Conservation (phyloP, 176 grass and related monocot species). For the Ananas comosus region DNA sequence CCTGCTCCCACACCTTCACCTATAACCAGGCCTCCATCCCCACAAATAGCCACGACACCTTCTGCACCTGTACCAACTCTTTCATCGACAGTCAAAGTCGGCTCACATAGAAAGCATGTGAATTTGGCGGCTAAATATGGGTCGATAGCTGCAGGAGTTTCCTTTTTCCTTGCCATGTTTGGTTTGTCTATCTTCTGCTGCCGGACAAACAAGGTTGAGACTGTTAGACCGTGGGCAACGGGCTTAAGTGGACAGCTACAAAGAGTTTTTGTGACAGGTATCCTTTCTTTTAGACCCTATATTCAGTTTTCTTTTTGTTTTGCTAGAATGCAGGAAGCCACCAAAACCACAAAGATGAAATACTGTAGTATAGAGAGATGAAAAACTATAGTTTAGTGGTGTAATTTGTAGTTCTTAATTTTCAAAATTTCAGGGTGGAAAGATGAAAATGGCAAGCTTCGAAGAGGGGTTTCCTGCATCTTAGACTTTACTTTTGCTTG, state of each 20-base stretch:
- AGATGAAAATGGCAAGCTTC: too few species aligned
- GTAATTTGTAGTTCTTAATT: too few species aligned
- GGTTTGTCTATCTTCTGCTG: slow-evolving; percentile 33
- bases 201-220: slow-evolving; percentile 46
- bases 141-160: slow-evolving; percentile 23
- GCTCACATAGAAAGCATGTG: slow-evolving; percentile 4
- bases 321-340: too few species aligned
- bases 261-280: slow-evolving; percentile 87
- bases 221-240: slow-evolving; percentile 76
- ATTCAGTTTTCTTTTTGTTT: not conserved
- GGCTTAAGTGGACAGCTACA: slow-evolving; percentile 88
- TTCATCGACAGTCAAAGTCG: not conserved
- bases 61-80: not conserved
- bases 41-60: slow-evolving; percentile 12
- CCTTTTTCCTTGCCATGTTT: slow-evolving; percentile 35
- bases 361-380: too few species aligned
- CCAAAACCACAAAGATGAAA: too few species aligned
- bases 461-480: too few species aligned
- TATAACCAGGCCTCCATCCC: slow-evolving; percentile 17
- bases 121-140: slow-evolving; percentile 26
- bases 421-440: too few species aligned
- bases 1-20: slow-evolving; percentile 20
- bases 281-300: slow-evolving; percentile 8
- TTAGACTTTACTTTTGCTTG: not conserved
- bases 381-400: too few species aligned